phyloP scores from a whole-genome alignment of 2,329 filamentous ascomycete genomes.

The Clarireedia hainanense region DNA sequence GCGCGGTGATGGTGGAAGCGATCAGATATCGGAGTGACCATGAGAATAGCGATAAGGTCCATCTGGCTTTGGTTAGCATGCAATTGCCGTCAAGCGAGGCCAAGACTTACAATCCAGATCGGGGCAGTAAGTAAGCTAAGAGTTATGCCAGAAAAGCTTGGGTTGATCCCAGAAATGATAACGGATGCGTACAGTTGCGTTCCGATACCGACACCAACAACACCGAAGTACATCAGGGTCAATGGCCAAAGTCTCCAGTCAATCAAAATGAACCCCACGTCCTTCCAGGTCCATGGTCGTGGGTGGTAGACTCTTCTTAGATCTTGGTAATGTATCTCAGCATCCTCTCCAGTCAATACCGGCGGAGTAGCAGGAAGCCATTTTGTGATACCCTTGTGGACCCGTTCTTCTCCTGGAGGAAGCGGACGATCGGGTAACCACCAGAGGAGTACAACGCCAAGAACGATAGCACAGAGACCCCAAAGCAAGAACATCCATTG shows the following conservation, averaged over 20 bases:
- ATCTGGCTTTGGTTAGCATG: slow-evolving; percentile 42
- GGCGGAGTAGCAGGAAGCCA: slow-evolving; percentile 64
- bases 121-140: slow-evolving; percentile 80
- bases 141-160: slow-evolving; percentile 62
- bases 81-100: background rate
- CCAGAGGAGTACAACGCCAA: slow-evolving; percentile 72
- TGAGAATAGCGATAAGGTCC: slow-evolving; percentile 79
- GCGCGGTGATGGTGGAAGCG: slow-evolving; percentile 75
- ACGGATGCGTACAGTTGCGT: slow-evolving; percentile 83
- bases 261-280: slow-evolving; percentile 62
- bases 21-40: slow-evolving; percentile 79
- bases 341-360: slow-evolving; percentile 69
- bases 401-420: slow-evolving; percentile 52
- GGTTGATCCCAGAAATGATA: slow-evolving; percentile 75
- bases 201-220: slow-evolving; percentile 86
- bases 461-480: slow-evolving; percentile 63
- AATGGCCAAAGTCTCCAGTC: slow-evolving; percentile 89
- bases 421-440: slow-evolving; percentile 83
- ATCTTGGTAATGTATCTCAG: slow-evolving; percentile 74
- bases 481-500: slow-evolving; percentile 93
- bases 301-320: slow-evolving; percentile 73
- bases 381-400: slow-evolving; percentile 43
- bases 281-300: slow-evolving; percentile 62
- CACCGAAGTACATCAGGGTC: slow-evolving; percentile 87
- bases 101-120: slow-evolving; percentile 72